phyloP scores from a whole-genome alignment of 23 red algal genomes.

The Gracilaria caudata region DNA sequence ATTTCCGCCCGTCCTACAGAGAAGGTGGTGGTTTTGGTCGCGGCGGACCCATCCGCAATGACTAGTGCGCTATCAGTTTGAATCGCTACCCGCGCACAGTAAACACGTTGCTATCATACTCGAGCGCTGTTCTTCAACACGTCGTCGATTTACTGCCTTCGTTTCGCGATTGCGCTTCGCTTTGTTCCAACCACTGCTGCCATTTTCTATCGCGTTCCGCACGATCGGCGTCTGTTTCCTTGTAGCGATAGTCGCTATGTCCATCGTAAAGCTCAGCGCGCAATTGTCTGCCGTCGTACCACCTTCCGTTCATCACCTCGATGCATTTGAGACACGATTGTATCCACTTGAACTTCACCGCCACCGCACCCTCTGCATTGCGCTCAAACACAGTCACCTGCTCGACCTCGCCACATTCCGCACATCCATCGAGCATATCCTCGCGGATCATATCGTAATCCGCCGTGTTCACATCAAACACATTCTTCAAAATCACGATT shows the following conservation, averaged over 20 bases:
- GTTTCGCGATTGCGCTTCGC: background rate
- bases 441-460: constrained; percentile 50
- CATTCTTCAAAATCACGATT: constrained; percentile 81
- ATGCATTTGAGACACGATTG: constrained; percentile 54
- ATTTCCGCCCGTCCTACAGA: constrained; percentile 82
- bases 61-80: background rate
- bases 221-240: constrained; percentile 67
- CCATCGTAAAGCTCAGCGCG: constrained; percentile 77
- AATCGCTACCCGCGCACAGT: background rate
- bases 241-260: constrained; percentile 68
- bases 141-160: background rate
- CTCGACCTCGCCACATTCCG: constrained; percentile 51
- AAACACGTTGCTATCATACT: background rate
- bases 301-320: constrained; percentile 81
- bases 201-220: constrained; percentile 48
- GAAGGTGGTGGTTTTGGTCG: constrained; percentile 74
- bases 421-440: constrained; percentile 70
- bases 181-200: constrained; percentile 57
- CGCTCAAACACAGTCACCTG: constrained; percentile 82
- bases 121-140: background rate
- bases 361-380: constrained; percentile 68
- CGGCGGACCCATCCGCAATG: constrained; percentile 47
- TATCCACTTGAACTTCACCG: constrained; percentile 60
- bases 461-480: constrained; percentile 67
- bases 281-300: constrained; percentile 76